phyloP scores from a whole-genome alignment of 73 alveolate genomes.

The Durusdinium trenchii region DNA sequence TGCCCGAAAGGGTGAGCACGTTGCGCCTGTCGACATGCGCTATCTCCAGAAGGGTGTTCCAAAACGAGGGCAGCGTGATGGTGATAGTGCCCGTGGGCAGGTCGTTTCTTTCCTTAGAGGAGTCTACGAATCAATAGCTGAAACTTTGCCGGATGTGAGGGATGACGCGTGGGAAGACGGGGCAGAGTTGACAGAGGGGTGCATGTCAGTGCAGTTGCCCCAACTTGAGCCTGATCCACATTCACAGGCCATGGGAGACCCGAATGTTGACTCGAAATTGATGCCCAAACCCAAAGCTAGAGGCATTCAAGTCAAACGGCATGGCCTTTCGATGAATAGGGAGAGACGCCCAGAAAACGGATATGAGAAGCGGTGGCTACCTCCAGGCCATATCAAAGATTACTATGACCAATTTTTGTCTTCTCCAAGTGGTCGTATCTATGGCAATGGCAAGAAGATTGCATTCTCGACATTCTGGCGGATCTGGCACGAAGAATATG shows the following conservation, averaged over 20 bases:
- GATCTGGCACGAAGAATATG: slow-evolving; percentile 4
- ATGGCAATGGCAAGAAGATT: not conserved
- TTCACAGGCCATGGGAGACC: not conserved
- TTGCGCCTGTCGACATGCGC: not conserved
- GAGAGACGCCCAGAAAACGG: not conserved
- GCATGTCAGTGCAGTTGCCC: not conserved
- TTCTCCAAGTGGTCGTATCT: not conserved
- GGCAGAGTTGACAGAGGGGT: not conserved
- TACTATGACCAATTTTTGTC: not conserved
- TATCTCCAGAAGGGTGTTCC: slow-evolving; percentile 18
- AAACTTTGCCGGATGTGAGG: not conserved
- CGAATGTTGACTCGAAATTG: not conserved
- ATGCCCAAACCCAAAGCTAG: not conserved
- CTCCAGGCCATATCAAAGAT: not conserved
- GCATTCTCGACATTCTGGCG: not conserved
- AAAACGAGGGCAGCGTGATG: not conserved
- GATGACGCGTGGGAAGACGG: not conserved
- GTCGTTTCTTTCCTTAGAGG: not conserved
- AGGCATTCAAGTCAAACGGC: not conserved
- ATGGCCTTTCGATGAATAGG: not conserved
- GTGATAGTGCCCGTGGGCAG: not conserved
- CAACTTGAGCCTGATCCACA: not conserved
- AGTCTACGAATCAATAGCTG: not conserved
- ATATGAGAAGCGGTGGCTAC: not conserved
- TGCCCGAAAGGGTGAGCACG: not conserved